Percentiles rank a stretch among this genome's conserved stretches.
Evolutionary conservation across 2,329 filamentous ascomycete species (phyloP).

Genomic region (Neospermospora avenae): DNA sequence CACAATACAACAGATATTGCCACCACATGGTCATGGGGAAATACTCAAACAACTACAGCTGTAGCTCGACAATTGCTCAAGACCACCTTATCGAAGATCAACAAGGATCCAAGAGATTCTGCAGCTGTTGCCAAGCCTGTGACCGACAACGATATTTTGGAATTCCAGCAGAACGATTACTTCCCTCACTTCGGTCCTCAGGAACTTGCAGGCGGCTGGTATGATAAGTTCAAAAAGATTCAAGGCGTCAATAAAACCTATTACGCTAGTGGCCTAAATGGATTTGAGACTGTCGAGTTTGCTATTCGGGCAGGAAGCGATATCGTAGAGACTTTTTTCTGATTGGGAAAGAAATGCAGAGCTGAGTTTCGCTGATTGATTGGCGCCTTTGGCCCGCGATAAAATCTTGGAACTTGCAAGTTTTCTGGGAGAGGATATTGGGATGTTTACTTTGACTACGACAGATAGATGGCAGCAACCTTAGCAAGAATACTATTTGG

Average conservation of each 20-base stretch:
- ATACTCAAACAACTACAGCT: background rate
- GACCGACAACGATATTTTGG: conserved; percentile 4
- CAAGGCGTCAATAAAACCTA: conserved; percentile 8
- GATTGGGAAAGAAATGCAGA: background rate
- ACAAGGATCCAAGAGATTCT: background rate
- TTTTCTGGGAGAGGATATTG: background rate
- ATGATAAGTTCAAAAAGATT: conserved; percentile 8
- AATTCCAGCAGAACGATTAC: conserved; percentile 4
- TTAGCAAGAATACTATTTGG: too few relatives aligned
- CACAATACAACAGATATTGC: conserved; percentile 1
- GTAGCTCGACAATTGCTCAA: background rate
- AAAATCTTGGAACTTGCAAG: background rate
- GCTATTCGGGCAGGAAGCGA: conserved; percentile 4
- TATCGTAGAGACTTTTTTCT: conserved; percentile 8
- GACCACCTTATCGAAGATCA: conserved; percentile 1
- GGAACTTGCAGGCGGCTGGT: conserved; percentile 4
- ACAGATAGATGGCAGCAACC: too few relatives aligned
- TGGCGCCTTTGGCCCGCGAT: background rate
- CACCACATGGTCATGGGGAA: conserved; percentile 10
- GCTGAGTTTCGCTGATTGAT: background rate
- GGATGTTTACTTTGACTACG: too few relatives aligned
- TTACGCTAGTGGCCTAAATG: conserved; percentile 7
- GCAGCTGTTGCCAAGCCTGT: background rate
- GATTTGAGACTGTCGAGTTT: conserved; percentile 9
- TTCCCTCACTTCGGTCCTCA: conserved; percentile 7